Evolutionary conservation across 495 filamentous ascomycete genomes (phyloP).

Genomic region (Neurospora sp.): DNA sequence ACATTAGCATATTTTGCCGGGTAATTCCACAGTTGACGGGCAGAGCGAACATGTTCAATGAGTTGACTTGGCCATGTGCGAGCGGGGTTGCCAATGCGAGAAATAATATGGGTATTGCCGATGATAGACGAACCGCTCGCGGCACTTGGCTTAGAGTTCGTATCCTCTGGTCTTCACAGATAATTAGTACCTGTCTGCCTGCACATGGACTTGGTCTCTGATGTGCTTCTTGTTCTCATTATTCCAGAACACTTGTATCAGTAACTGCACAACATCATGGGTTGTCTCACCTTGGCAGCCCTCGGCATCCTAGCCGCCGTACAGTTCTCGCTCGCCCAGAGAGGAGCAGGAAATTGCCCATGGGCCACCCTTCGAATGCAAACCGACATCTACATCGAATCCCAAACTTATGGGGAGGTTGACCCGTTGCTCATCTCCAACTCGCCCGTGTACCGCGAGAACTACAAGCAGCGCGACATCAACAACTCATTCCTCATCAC

Average conservation of each 20-base stretch:
- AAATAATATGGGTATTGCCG: neutral
- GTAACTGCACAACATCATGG: neutral
- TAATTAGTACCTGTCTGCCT: neutral
- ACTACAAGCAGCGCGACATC: slow-evolving; percentile 30
- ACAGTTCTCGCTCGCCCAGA: neutral
- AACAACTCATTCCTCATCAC: slow-evolving; percentile 29
- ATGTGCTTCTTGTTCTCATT: neutral
- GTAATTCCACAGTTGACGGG: neutral
- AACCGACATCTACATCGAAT: neutral
- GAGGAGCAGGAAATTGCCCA: neutral
- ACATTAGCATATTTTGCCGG: neutral
- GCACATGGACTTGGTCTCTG: neutral
- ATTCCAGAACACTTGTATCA: neutral
- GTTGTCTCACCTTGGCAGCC: neutral
- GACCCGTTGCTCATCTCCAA: neutral
- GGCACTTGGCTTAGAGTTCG: neutral
- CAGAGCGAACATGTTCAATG: neutral
- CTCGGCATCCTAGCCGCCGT: neutral
- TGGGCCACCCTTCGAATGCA: neutral
- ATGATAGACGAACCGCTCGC: neutral
- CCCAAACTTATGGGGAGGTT: neutral
- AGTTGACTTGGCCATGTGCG: neutral
- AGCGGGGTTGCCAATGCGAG: neutral
- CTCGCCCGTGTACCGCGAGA: slow-evolving; percentile 20
- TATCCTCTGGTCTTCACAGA: neutral